Conservation (phyloP, 2,329 filamentous ascomycete species). For the Arthrobotrys entomopaga region DNA sequence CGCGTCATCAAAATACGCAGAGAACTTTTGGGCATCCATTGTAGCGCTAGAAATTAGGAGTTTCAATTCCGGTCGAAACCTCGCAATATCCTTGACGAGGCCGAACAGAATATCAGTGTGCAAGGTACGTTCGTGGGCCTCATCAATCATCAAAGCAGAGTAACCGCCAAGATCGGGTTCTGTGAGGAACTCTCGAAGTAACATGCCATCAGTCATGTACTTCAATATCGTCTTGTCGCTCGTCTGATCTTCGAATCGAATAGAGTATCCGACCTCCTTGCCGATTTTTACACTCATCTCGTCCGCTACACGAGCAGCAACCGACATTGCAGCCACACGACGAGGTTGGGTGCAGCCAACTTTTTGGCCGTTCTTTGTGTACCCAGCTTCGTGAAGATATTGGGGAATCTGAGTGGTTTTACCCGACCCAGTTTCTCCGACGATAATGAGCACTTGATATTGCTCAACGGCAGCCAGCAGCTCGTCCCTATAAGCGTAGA, state of each 20-base stretch:
- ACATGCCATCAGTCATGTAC: slow-evolving; percentile 98
- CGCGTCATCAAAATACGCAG: slow-evolving; percentile 87
- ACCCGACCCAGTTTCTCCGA: slow-evolving; percentile 92
- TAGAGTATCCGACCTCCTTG: slow-evolving; percentile 91
- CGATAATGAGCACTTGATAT: slow-evolving; percentile 88
- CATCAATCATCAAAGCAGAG: slow-evolving; percentile 92
- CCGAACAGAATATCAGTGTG: slow-evolving; percentile 90
- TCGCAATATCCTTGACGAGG: slow-evolving; percentile 85
- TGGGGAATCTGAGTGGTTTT: slow-evolving; percentile 97
- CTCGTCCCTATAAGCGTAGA: slow-evolving; percentile 86
- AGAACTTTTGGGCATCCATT: slow-evolving; percentile 92
- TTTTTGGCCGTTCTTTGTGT: slow-evolving; percentile 83
- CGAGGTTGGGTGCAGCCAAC: slow-evolving; percentile 94
- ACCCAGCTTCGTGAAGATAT: slow-evolving; percentile 90
- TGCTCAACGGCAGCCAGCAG: slow-evolving; percentile 87
- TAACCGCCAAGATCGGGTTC: slow-evolving; percentile 86
- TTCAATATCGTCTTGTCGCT: slow-evolving; percentile 91
- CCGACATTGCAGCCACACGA: slow-evolving; percentile 95
- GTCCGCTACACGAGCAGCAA: slow-evolving; percentile 93
- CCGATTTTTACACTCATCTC: slow-evolving; percentile 91
- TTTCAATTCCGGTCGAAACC: slow-evolving; percentile 84
- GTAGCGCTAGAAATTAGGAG: slow-evolving; percentile 93
- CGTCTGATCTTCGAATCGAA: slow-evolving; percentile 92
- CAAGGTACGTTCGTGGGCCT: slow-evolving; percentile 93
- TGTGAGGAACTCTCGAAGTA: slow-evolving; percentile 87